These are phyloP conservation scores for Coniochaeta ligniaria DNA, from an alignment of 2,329 filamentous ascomycete genomes.

Conservation along the genomic window DNA sequence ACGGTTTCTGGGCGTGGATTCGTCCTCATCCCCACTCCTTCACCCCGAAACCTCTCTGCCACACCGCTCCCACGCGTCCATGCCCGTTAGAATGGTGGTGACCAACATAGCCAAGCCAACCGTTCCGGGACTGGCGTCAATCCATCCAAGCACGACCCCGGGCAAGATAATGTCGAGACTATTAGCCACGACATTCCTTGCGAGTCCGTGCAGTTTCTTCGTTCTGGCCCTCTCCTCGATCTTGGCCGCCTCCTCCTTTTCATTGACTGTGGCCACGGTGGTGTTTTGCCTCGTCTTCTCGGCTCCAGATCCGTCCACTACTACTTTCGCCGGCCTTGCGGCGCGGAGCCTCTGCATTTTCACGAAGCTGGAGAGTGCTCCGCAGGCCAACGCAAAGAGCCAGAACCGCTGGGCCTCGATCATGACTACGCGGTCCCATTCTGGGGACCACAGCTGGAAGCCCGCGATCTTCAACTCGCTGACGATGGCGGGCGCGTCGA, in stretches of 20 bases:
- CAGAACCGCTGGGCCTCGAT: conserved; percentile 62
- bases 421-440: conserved; percentile 37
- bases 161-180: conserved; percentile 57
- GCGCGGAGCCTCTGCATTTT: conserved; percentile 26
- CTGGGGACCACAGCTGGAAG: conserved; percentile 45
- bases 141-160: conserved; percentile 52
- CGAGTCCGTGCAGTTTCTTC: conserved; percentile 24
- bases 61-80: conserved; percentile 54
- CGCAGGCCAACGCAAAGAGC: conserved; percentile 54
- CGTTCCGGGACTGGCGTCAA: conserved; percentile 38
- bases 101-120: conserved; percentile 53
- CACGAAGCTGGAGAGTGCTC: conserved; percentile 34
- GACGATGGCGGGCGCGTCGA: conserved; percentile 58
- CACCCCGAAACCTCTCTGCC: conserved; percentile 7
- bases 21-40: not conserved
- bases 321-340: conserved; percentile 20
- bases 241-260: conserved; percentile 3
- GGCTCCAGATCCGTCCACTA: conserved; percentile 9
- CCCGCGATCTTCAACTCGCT: conserved; percentile 36
- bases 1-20: no score
- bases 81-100: conserved; percentile 53
- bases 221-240: conserved; percentile 12
- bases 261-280: conserved; percentile 3
- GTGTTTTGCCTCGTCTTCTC: not conserved
- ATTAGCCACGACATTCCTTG: conserved; percentile 47